Base-by-base conservation (phyloP, 768 basidiomycete species). In the Suillus variegatus region DNA sequence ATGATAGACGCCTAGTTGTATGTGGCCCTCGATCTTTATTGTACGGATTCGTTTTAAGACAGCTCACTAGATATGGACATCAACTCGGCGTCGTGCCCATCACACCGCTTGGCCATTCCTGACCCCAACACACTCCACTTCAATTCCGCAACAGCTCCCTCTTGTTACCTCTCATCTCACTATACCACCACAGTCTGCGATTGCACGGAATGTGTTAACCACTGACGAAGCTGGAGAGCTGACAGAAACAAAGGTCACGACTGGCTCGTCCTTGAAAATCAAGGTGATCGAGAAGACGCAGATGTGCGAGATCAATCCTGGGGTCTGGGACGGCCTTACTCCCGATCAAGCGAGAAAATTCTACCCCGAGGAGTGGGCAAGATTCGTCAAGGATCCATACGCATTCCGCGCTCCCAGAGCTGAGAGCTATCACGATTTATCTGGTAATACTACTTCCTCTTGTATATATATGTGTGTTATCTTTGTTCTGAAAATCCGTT, bases 231-330 rank as follows among this genome's bases (percentile, higher is more conserved):
- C 54, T 25, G 22, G 44, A 0, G 38, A 64, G 20, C 40, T 63
- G 49, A 67, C 28, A 14, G 28, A 57, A 32, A 43, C 25, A 40
- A 66, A 65, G 61, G 66, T 65, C 7, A 61, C 66, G 1, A 7
- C 56, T 43, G 60, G 64, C 5, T 64, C 77, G 9, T 75, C 73
- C 22, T 68, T 81, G 49, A 85, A 83, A 60, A 86, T 94, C 75
- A 95, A 92, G 74, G 94, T 99, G 38, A 86, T 95, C 55, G 95
- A 99, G 79, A 98, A 97, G 72, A 87, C 91, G 0, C 95, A 96
- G 77, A 98, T 99, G 96, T 84, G 89, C 61, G 97, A 99, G 81
- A 97, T 99, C 73, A 99, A 99, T 72, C 97, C 96, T 61, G 97
- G 91, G 8, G 89, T 99, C 20, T 97, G 96, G 95, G 97, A 99